Conservation (phyloP, 1,284 basidiomycete genomes). For the Malassezia sympodialis region DNA sequence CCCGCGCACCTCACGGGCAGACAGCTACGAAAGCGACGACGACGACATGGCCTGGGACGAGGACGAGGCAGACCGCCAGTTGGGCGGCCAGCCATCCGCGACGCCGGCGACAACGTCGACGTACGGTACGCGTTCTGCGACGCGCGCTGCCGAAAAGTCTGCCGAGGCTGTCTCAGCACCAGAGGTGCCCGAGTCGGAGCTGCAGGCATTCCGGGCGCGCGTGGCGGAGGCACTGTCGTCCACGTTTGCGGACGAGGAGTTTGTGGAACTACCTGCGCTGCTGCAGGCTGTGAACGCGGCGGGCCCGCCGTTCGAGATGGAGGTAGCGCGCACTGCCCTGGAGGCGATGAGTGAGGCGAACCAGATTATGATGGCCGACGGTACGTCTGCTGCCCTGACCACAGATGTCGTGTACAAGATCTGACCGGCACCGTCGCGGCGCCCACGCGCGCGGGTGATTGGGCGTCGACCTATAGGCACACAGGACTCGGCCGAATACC, state of each 20-base stretch:
- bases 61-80: conserved; percentile 16
- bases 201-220: conserved; percentile 50
- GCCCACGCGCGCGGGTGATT: background rate
- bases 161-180: background rate
- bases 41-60: conserved; percentile 10
- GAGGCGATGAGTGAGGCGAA: conserved; percentile 65
- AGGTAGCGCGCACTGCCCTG: conserved; percentile 59
- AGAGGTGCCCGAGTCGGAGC: background rate
- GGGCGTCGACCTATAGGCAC: background rate
- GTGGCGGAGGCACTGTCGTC: conserved; percentile 57
- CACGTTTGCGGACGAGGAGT: conserved; percentile 54
- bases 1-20: conserved; percentile 25
- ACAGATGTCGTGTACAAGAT: conserved; percentile 19
- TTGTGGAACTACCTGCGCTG: conserved; percentile 62
- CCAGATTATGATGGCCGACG: conserved; percentile 77
- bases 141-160: background rate
- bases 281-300: conserved; percentile 68
- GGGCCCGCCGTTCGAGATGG: conserved; percentile 63
- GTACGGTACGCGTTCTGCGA: conserved; percentile 30
- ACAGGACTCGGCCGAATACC: background rate
- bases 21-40: conserved; percentile 16
- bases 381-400: conserved; percentile 27
- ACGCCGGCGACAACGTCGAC: conserved; percentile 4
- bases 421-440: background rate
- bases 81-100: conserved; percentile 6